A percentile compares a stretch with the other conserved stretches of the same genome.
These are phyloP conservation scores for Anthostomella pinea DNA, from an alignment of 2,329 filamentous ascomycete genomes.

Conservation along the genomic window DNA sequence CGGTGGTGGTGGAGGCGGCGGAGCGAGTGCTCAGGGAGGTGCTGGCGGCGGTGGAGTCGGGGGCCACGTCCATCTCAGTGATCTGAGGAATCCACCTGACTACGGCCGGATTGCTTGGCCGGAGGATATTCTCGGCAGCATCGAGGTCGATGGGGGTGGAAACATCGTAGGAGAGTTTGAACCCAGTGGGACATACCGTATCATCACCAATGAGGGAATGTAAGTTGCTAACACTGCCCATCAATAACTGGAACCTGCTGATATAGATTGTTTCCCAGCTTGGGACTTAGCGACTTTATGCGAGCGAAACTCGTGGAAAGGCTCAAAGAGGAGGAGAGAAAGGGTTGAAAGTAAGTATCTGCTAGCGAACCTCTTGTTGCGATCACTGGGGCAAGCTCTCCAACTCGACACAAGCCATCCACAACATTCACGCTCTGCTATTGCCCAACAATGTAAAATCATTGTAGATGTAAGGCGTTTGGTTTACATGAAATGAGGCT, in stretches of 20 bases:
- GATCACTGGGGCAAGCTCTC: too few species aligned
- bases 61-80: slow-evolving; percentile 64
- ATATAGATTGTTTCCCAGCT: slow-evolving; percentile 33
- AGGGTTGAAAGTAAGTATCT: slow-evolving; percentile 15
- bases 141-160: slow-evolving; percentile 59
- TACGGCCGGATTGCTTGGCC: slow-evolving; percentile 67
- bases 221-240: slow-evolving; percentile 48
- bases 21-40: slow-evolving; percentile 59
- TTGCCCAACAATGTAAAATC: too few species aligned
- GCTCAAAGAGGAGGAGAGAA: slow-evolving; percentile 49
- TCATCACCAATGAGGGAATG: slow-evolving; percentile 66
- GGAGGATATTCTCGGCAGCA: slow-evolving; percentile 67
- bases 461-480: too few species aligned
- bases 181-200: slow-evolving; percentile 60
- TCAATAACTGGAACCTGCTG: too few species aligned
- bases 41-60: slow-evolving; percentile 58
- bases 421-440: too few species aligned
- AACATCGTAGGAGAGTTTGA: slow-evolving; percentile 57
- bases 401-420: too few species aligned
- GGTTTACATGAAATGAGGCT: too few species aligned
- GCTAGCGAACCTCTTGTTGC: too few species aligned
- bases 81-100: slow-evolving; percentile 61
- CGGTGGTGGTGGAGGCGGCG: slow-evolving; percentile 50
- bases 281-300: slow-evolving; percentile 55
- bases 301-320: slow-evolving; percentile 52